Conservation (phyloP, 1,139 yeast species). For the Suhomyces bokatorum region DNA sequence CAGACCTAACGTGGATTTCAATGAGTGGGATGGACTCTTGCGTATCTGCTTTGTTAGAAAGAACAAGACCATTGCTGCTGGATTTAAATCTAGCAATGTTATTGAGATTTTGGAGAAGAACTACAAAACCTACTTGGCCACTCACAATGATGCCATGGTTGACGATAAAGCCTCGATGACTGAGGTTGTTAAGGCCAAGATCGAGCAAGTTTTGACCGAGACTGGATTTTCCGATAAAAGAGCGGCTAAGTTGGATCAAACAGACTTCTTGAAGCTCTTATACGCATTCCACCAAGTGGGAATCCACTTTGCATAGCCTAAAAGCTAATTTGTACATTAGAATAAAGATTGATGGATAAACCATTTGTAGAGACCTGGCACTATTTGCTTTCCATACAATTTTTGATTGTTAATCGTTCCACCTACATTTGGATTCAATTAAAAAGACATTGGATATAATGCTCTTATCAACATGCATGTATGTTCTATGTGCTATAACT, state of each 20-base stretch:
- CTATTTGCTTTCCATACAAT: too few species aligned
- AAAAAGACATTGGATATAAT: too few species aligned
- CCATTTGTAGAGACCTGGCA: too few species aligned
- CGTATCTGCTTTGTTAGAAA: conserved; percentile 90
- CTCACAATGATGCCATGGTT: conserved; percentile 50
- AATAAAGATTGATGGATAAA: too few species aligned
- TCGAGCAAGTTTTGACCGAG: conserved; percentile 66
- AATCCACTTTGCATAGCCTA: conserved; percentile 79
- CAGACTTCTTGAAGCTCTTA: conserved; percentile 81
- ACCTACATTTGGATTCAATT: too few species aligned
- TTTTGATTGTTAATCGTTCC: too few species aligned
- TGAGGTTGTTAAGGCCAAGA: conserved; percentile 55
- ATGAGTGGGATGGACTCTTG: conserved; percentile 96
- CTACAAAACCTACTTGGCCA: conserved; percentile 76
- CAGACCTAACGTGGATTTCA: conserved; percentile 85
- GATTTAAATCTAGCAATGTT: conserved; percentile 84
- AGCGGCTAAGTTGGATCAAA: conserved; percentile 92
- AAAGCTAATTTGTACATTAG: conserved; percentile 9
- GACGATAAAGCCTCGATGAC: conserved; percentile 48
- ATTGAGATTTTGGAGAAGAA: conserved; percentile 83
- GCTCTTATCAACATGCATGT: too few species aligned
- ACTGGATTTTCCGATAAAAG: conserved; percentile 85
- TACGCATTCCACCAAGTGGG: conserved; percentile 98
- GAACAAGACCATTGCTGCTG: conserved; percentile 90
- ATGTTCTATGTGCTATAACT: conserved; percentile 6